Base-by-base conservation (phyloP, 176 grass and related monocot species). In the Musa schizocarpa region DNA sequence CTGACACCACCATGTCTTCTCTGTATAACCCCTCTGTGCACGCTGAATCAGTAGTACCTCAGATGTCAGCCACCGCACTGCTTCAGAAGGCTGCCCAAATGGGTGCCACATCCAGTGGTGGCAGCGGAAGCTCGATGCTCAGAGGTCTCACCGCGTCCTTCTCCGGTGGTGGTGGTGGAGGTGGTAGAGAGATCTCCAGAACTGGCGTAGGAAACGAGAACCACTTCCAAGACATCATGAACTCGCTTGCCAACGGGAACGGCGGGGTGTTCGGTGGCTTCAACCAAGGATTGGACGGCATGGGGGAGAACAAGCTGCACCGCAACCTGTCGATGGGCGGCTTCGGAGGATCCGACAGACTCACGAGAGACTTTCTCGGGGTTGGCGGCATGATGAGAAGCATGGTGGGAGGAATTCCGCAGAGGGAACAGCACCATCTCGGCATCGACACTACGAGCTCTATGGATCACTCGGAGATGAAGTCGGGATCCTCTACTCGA, bases 41-140 rank as follows among this genome's bases (percentile, higher is more conserved):
- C 66, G 48, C 29, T 0, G 68, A 73, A 12, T 64, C 84, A 0
- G 71, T 52, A 34, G 58, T 79, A 50, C 72, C 92, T 19, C 92
- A 96, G 85, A 92, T 92, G 85, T 96, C 92, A 1, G 92, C 92
- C 9, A 96, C 92, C 2, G 92, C 92, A 67, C 85, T 96, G 10
- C 79, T 96, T 65, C 87, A 92, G 81, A 96, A 90, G 79, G 92
- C 92, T 0, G 89, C 92, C 0, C 89, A 92, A 78, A 92, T 96
- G 87, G 92, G 89, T 23, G 87, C 89, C 21, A 89, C 85, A 19
- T 79, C 85, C 19, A 89, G 92, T 65, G 69, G 75, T 58, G 20
- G 79, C 64, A 63, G 70, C n/a, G 80, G 71, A 1, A 84, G 56
- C 54, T 75, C 80, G 26, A 79, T 96, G 73, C 52, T 92, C 20